phyloP scores from a whole-genome alignment of 495 filamentous ascomycete genomes.

The Patellaria atrata region DNA sequence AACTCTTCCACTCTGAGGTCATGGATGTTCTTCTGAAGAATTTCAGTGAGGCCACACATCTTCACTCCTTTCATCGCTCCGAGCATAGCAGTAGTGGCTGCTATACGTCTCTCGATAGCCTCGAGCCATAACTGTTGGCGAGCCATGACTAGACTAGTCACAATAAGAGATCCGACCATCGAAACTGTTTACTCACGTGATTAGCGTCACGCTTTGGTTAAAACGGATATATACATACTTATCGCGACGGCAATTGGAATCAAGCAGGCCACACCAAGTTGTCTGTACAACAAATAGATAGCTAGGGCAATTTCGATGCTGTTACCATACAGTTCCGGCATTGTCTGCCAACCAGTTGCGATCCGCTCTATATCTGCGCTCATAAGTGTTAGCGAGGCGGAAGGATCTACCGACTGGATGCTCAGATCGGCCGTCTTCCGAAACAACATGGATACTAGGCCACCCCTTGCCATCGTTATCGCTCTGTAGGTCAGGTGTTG shows the following conservation, averaged over 20 bases:
- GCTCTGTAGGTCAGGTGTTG: conserved; percentile 43
- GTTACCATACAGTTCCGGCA: conserved; percentile 39
- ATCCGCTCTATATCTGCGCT: conserved; percentile 35
- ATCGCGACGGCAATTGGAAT: conserved; percentile 32
- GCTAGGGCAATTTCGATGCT: conserved; percentile 44
- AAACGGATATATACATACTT: conserved; percentile 18
- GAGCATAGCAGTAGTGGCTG: conserved; percentile 37
- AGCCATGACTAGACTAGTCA: conserved; percentile 32
- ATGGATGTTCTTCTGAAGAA: conserved; percentile 32
- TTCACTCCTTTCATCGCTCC: conserved; percentile 48
- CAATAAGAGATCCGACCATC: conserved; percentile 30
- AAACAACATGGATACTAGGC: conserved; percentile 43
- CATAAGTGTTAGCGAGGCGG: conserved; percentile 46
- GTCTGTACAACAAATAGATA: conserved; percentile 39
- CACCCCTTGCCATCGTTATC: conserved; percentile 45
- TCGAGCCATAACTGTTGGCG: conserved; percentile 37
- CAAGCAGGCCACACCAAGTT: conserved; percentile 41
- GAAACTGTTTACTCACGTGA: no score
- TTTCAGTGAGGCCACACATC: conserved; percentile 40
- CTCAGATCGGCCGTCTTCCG: conserved; percentile 34
- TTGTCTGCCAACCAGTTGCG: conserved; percentile 23
- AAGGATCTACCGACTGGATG: conserved; percentile 32
- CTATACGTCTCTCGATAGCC: conserved; percentile 28
- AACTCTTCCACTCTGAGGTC: conserved; percentile 42
- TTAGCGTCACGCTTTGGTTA: no score